These are phyloP conservation scores for Durusdinium trenchii DNA, from an alignment of 73 alveolate species.

Conservation along the genomic window DNA sequence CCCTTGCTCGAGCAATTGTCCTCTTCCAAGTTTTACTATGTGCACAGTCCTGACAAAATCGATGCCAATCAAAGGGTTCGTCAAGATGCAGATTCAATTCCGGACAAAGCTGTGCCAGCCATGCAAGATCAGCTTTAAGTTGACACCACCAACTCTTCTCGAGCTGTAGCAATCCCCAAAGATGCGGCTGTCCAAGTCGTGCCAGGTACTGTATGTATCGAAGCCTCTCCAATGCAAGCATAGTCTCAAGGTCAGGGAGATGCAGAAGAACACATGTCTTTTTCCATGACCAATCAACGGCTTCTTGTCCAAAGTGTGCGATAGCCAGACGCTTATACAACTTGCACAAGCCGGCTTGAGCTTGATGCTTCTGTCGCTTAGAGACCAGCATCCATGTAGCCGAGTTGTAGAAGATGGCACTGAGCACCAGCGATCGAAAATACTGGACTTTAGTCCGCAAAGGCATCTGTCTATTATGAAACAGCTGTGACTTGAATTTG, in stretches of 20 bases:
- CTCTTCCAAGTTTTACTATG: background rate
- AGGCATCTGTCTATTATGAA: background rate
- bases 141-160: background rate
- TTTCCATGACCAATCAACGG: background rate
- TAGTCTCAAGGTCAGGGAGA: background rate
- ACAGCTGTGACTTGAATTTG: background rate
- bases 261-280: background rate
- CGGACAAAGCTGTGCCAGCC: background rate
- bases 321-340: background rate
- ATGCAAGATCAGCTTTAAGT: background rate
- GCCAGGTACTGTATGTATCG: background rate
- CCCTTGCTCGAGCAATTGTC: background rate
- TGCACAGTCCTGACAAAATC: background rate
- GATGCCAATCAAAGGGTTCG: background rate
- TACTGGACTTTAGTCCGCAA: background rate
- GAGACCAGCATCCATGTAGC: background rate
- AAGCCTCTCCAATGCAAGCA: background rate
- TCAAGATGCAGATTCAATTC: background rate
- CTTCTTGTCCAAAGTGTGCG: background rate
- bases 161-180: background rate
- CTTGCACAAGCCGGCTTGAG: background rate
- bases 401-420: background rate
- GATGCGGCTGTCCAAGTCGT: background rate
- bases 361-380: background rate
- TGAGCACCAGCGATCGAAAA: background rate